Evolutionary conservation across 208 protist species (phyloP).

Genomic region (Trypanosoma melophagium): DNA sequence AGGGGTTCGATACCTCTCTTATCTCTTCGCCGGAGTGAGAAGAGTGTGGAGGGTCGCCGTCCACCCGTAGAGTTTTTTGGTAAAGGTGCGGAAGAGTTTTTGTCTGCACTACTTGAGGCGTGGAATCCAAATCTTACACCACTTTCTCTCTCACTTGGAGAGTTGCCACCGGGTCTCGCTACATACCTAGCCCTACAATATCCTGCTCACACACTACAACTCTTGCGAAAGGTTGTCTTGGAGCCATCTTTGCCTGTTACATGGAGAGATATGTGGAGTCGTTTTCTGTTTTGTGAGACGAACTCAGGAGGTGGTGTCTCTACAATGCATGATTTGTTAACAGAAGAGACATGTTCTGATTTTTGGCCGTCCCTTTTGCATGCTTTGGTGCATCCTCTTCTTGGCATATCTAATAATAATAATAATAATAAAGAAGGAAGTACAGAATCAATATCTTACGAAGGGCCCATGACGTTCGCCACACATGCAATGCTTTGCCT

Average conservation of each 20-base stretch:
- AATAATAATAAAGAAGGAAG: background rate
- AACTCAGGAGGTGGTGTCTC: background rate
- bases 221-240: slow-evolving; percentile 15
- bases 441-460: background rate
- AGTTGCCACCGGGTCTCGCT: slow-evolving; percentile 29
- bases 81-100: background rate
- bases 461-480: slow-evolving; percentile 11
- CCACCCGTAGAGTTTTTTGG: slow-evolving; percentile 22
- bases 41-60: background rate
- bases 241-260: slow-evolving; percentile 1
- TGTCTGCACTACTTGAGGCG: slow-evolving; percentile 4
- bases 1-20: slow-evolving; percentile 5
- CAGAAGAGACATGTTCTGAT: slow-evolving; percentile 1
- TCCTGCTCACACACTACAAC: slow-evolving; percentile 6
- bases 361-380: slow-evolving; percentile 12
- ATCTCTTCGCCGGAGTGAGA: background rate
- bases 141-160: slow-evolving; percentile 10
- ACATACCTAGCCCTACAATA: slow-evolving; percentile 24
- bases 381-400: slow-evolving; percentile 18
- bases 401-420: background rate
- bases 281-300: background rate
- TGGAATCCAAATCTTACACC: slow-evolving; percentile 5
- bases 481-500: slow-evolving; percentile 16
- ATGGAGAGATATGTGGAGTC: slow-evolving; percentile 16
- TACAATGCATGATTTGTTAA: slow-evolving; percentile 14